Percentiles rank a stretch among this genome's conserved stretches.
These are phyloP conservation scores for Puccinia novopanici DNA, from an alignment of 1,284 basidiomycete species.

Conservation along the genomic window DNA sequence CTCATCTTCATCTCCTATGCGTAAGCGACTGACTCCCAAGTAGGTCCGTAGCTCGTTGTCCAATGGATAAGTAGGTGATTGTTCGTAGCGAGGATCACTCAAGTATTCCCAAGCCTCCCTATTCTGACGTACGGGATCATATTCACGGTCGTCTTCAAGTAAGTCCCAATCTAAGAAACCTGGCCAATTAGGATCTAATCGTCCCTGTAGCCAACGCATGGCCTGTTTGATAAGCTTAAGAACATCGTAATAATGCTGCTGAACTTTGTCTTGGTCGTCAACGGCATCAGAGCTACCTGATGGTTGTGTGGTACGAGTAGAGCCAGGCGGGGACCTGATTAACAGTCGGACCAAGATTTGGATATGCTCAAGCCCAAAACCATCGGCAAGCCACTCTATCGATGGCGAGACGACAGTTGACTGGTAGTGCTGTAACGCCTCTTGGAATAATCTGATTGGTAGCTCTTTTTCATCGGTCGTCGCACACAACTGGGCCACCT, in stretches of 20 bases:
- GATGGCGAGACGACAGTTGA: conserved; percentile 18
- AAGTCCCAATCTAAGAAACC: conserved; percentile 68
- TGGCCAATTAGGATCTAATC: conserved; percentile 65
- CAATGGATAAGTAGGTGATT: too few species aligned
- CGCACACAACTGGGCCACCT: conserved; percentile 76
- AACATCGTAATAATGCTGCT: conserved; percentile 65
- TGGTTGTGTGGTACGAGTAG: not conserved
- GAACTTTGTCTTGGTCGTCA: conserved; percentile 20
- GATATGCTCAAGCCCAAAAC: conserved; percentile 45
- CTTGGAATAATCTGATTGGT: conserved; percentile 70
- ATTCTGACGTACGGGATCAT: conserved; percentile 65
- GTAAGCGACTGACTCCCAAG: conserved; percentile 80
- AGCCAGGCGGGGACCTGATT: conserved; percentile 17
- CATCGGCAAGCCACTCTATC: conserved; percentile 22
- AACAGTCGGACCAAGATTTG: conserved; percentile 20
- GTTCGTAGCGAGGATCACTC: too few species aligned
- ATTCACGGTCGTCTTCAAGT: conserved; percentile 84
- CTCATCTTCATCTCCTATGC: conserved; percentile 74
- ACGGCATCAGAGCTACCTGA: not conserved
- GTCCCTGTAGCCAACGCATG: conserved; percentile 83
- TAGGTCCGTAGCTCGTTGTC: conserved; percentile 81
- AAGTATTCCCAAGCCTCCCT: conserved; percentile 59
- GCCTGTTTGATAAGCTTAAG: conserved; percentile 74
- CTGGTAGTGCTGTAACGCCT: conserved; percentile 64
- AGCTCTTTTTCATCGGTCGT: conserved; percentile 69